A percentile compares a stretch with the other conserved stretches of the same genome.
phyloP scores from a whole-genome alignment of 179 eudicot species.

The Drosera spatulata region DNA sequence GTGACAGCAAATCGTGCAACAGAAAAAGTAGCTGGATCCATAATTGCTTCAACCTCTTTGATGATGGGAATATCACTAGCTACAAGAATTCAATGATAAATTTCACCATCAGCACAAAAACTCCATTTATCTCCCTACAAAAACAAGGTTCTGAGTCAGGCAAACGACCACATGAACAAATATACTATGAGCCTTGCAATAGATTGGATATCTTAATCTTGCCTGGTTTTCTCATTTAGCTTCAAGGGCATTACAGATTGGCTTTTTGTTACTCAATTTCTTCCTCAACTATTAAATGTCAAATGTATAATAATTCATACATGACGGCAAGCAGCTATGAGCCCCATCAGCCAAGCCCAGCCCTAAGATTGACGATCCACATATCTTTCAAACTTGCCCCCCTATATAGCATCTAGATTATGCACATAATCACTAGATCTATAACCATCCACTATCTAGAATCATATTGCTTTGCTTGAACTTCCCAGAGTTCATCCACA shows the following conservation, averaged over 20 bases:
- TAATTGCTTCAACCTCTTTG: slow-evolving; percentile 51
- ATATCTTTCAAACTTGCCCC: no score
- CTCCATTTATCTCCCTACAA: background rate
- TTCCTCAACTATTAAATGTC: no score
- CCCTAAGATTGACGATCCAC: no score
- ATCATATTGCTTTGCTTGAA: background rate
- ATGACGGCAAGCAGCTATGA: no score
- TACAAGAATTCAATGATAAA: slow-evolving; percentile 10
- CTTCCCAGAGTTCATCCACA: no score
- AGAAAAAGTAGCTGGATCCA: slow-evolving; percentile 58
- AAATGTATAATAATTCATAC: no score
- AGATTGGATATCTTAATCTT: no score
- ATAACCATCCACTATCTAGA: background rate
- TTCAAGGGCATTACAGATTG: no score
- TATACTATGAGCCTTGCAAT: background rate
- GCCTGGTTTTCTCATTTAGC: no score
- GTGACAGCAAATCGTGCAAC: slow-evolving; percentile 39
- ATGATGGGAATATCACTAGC: slow-evolving; percentile 65
- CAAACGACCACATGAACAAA: background rate
- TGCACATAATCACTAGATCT: background rate
- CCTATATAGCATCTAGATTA: background rate
- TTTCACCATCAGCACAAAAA: background rate
- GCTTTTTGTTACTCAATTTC: no score
- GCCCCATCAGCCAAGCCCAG: no score
- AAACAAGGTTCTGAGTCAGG: background rate